Base-by-base conservation (phyloP, 1,139 yeast genomes). In the Debaryomyces psychrophilus region DNA sequence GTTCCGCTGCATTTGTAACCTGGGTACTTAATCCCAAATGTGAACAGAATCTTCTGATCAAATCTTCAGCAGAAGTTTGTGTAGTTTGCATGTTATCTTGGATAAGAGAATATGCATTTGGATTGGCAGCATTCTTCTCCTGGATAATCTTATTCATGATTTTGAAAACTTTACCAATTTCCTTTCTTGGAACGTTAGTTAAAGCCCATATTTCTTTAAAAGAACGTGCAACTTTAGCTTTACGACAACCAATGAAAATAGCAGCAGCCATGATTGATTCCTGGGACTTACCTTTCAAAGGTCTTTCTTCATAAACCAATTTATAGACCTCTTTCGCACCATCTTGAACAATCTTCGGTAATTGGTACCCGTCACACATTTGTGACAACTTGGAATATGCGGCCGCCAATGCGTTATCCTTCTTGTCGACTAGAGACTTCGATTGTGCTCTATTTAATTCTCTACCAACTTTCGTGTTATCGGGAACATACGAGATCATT, bases 211-310 rank as follows among this genome's bases (percentile, higher is more conserved):
- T 90, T 71, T 93, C 99, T 66, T 89, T 90, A 67, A 92, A 93
- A 4, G 97, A 86, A 68, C 99, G 85, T 31, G 96, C 96, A 26
- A 92, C 98, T 45, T 86, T 84, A 5, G 97, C 96, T 64, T 90
- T 90, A 50, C 99, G 77, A 70, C 99, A 93, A 2, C 99, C 99
- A 56, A 93, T 83, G 54, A 90, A 83, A 48, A 93, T 93, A 2
- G 97, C 89, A 0, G 97, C 97, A 0, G 99, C 99, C 93, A 93
- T 92, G 43, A 93, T 88, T 53, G 93, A 84, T 62, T 92, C 97
- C 60, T 88, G 93, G 0, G 96, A 86, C 64, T 93, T 90, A 46
- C 98, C 97, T 64, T 93, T 82, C 56, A 93, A 76, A 14, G 87
- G 82, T 54, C 86, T 83, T 58, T 92, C 97, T 56, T 93, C 98